phyloP scores from a whole-genome alignment of 2,329 filamentous ascomycete genomes.

The Ceratocystiopsis sp. region DNA sequence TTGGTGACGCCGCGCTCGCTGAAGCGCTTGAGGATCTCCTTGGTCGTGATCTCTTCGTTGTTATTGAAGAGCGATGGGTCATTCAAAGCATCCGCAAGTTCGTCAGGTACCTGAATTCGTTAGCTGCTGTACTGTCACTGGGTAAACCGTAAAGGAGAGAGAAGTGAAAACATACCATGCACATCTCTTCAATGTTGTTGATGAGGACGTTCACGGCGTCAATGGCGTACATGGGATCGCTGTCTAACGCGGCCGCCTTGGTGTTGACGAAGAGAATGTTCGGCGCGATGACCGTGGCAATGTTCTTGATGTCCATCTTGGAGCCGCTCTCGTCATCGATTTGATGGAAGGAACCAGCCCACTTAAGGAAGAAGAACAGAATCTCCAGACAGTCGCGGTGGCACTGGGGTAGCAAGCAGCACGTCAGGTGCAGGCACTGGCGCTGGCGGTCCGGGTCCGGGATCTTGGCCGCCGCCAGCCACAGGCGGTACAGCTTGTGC shows the following conservation, averaged over 20 bases:
- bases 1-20: conserved; percentile 46
- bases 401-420: conserved; percentile 80
- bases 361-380: conserved; percentile 88
- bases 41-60: conserved; percentile 77
- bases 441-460: conserved; percentile 64
- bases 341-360: conserved; percentile 93
- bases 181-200: conserved; percentile 89
- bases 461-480: conserved; percentile 81
- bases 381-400: conserved; percentile 93
- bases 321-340: conserved; percentile 93
- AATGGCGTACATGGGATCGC: conserved; percentile 83
- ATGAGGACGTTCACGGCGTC: conserved; percentile 86
- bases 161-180: conserved; percentile 57
- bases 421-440: conserved; percentile 75
- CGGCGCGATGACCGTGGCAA: conserved; percentile 91
- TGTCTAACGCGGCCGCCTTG: conserved; percentile 53
- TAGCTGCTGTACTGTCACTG: no score
- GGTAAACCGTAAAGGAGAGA: not conserved
- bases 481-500: conserved; percentile 82
- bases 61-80: conserved; percentile 70
- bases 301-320: conserved; percentile 97
- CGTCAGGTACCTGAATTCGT: conserved; percentile 62
- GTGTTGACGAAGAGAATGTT: conserved; percentile 70
- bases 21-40: conserved; percentile 90
- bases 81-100: conserved; percentile 70